These are phyloP conservation scores for Urtica urens DNA, from an alignment of 306 rosid species.

Conservation along the genomic window DNA sequence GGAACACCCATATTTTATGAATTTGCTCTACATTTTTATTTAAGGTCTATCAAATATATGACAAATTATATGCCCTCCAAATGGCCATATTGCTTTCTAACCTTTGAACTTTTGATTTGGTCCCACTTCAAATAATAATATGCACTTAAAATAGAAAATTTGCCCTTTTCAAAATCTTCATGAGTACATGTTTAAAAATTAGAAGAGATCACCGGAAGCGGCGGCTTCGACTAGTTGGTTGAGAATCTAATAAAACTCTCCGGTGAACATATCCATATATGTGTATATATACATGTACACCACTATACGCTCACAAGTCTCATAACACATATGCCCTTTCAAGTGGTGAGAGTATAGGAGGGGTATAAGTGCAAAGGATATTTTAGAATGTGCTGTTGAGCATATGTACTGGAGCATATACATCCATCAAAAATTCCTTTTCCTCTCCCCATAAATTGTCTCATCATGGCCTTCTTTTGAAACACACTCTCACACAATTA, in stretches of 20 bases:
- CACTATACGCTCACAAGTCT: constrained; percentile 14
- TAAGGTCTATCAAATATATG: neutral
- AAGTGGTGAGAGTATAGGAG: constrained; percentile 74
- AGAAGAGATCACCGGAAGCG: constrained; percentile 37
- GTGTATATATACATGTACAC: constrained; percentile 14
- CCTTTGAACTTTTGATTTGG: constrained; percentile 7
- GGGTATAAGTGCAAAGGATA: constrained; percentile 46
- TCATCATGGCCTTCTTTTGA: constrained; percentile 38
- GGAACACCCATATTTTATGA: neutral
- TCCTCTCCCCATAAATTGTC: constrained; percentile 54
- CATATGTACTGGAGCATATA: constrained; percentile 58
- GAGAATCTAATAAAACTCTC: constrained; percentile 19
- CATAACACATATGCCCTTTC: constrained; percentile 9
- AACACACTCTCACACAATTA: constrained; percentile 36
- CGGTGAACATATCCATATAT: constrained; percentile 22
- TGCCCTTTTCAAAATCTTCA: constrained; percentile 39
- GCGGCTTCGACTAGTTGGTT: constrained; percentile 18
- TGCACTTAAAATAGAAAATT: constrained; percentile 40
- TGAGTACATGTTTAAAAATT: constrained; percentile 33
- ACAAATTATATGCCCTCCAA: constrained; percentile 20
- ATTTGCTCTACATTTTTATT: neutral
- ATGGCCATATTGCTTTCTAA: constrained; percentile 8
- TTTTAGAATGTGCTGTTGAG: constrained; percentile 93
- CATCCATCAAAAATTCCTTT: constrained; percentile 29
- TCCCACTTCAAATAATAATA: constrained; percentile 21